These are phyloP conservation scores for Didymella arachidicola DNA, from an alignment of 2,329 filamentous ascomycete species.

Conservation along the genomic window DNA sequence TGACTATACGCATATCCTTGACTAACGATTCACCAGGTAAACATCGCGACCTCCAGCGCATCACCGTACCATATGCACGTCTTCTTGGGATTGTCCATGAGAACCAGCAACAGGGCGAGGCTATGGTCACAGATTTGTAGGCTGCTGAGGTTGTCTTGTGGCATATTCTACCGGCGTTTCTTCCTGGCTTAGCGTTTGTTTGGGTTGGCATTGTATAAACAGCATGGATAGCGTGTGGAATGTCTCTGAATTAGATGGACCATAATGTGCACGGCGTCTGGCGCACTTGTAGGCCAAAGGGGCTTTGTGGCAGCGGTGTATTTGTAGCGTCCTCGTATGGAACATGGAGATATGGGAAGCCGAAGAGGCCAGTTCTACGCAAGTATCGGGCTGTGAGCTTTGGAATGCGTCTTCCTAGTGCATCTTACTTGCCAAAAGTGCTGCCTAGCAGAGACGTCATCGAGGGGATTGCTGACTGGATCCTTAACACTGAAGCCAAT, in stretches of 20 bases:
- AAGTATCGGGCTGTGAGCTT: neutral
- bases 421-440: constrained; percentile 1
- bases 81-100: constrained; percentile 47
- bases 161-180: constrained; percentile 5
- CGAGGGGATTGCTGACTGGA: neutral
- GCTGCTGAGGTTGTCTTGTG: neutral
- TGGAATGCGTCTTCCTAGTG: neutral
- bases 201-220: constrained; percentile 19
- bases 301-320: constrained; percentile 2
- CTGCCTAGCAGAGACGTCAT: constrained; percentile 3
- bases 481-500: neutral
- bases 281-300: constrained; percentile 1
- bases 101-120: constrained; percentile 37
- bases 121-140: constrained; percentile 49
- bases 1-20: constrained; percentile 9
- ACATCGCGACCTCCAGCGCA: constrained; percentile 90
- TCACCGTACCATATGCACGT: constrained; percentile 96
- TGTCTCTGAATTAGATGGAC: constrained; percentile 7
- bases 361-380: neutral
- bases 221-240: constrained; percentile 16
- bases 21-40: constrained; percentile 71
- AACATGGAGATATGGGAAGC: neutral
- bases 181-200: constrained; percentile 15
- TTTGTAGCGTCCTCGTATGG: neutral
- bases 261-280: constrained; percentile 13